Evolutionary conservation across 2,329 filamentous ascomycete species (phyloP), one percentile per base, ranked within the genome.

Genomic region (Eutypa lata): DNA sequence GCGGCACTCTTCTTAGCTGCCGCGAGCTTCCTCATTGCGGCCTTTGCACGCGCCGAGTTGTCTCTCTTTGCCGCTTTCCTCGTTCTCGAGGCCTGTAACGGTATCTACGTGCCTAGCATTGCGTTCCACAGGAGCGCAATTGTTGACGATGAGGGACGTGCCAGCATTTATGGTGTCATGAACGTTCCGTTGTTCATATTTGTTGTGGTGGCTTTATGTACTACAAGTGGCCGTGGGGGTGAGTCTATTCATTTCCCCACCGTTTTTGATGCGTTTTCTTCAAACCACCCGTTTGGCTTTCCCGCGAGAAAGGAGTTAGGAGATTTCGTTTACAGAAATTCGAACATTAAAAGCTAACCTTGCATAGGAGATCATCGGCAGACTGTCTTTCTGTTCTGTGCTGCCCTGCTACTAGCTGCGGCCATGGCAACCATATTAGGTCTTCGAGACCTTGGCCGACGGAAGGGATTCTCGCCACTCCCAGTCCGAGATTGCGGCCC

Each of bases 131-230:
- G 68, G 3, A 62, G 67, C 19, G 52, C 60, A 19, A 51, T 70
- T 8, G 64, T 70, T 6, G 51, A 59, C 26, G 65, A 68, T 26
- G 61, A 57, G 18, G 58, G 61, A 18, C 58, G 67, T 26, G 61
- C 68, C 10, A 58, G 63, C 14, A 47, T 67, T 6, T 70, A 70
- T 45, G 65, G 67, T 3, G 40, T 69, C 48, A 71, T 70, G 59
- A 63, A 66, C 43, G 72, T 86, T 14, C 82, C 83, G 11, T 66
- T 86, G 55, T 86, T 85, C 61, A 56, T 79, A 16, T 82, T 83
- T 59, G 79, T 84, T 2, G 75, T 82, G 10, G 67, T 75, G 6
- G 75, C 78, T 13, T 62, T 83, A 42, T 48, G 54, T 31, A 71
- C 72, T 4, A 67, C 69, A 50, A 71, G 70, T 37, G 68, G 65